Conservation (phyloP, 148 eudicot genomes). For the Salicornia ramosissima region DNA sequence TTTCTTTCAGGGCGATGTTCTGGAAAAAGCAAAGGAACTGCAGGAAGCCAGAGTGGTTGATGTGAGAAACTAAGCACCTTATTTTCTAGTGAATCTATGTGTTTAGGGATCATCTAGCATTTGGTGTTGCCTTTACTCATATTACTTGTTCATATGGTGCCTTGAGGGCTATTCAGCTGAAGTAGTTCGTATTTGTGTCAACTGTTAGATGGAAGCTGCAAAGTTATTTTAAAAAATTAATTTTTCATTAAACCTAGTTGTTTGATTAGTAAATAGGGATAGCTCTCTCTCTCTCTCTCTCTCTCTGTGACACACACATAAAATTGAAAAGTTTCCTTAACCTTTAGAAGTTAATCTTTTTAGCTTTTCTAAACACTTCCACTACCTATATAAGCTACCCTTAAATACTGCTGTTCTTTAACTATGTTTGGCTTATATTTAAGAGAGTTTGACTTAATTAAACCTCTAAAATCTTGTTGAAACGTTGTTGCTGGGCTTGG, state of each 20-base stretch:
- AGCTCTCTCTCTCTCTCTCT: too few relatives aligned
- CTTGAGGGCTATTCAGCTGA: background rate
- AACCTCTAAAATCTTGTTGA: background rate
- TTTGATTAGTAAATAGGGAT: background rate
- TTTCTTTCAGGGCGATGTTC: conserved; percentile 71
- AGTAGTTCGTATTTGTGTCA: background rate
- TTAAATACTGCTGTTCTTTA: background rate
- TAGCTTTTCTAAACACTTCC: background rate
- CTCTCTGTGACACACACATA: too few relatives aligned
- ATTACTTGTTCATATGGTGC: background rate
- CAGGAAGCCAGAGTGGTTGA: conserved; percentile 83
- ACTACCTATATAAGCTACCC: background rate
- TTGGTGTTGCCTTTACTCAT: background rate
- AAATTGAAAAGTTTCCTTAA: too few relatives aligned
- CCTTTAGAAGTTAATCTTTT: too few relatives aligned
- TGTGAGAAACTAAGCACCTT: conserved; percentile 45
- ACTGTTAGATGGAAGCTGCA: background rate
- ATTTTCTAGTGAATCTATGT: conserved; percentile 2
- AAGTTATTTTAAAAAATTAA: background rate
- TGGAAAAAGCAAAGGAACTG: conserved; percentile 84
- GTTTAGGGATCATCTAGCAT: background rate
- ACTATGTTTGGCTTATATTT: too few relatives aligned
- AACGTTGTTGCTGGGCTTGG: background rate
- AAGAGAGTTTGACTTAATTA: background rate
- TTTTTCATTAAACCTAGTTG: background rate